Evolutionary conservation across 2,329 filamentous ascomycete genomes (phyloP).

Genomic region (Trichocomaceae sp.): DNA sequence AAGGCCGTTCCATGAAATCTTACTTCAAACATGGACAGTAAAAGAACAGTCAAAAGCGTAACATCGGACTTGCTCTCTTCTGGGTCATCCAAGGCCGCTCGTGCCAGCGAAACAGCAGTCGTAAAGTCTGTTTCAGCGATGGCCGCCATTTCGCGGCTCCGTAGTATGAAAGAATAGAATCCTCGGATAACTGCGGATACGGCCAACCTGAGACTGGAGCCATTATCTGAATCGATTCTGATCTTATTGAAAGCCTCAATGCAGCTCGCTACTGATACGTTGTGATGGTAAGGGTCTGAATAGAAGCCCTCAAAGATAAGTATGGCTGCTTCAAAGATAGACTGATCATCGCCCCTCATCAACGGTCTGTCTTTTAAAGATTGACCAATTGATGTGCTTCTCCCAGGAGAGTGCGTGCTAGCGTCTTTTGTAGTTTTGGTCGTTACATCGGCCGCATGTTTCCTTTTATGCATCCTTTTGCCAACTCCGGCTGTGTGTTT

Average conservation of each 20-base stretch:
- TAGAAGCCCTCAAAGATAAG: background rate
- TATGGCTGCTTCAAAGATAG: background rate
- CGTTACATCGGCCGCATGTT: background rate
- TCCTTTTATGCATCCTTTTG: background rate
- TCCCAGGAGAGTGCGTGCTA: background rate
- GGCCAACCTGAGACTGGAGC: background rate
- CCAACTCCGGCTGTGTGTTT: background rate
- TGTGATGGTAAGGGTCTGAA: background rate
- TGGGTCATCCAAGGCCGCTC: slow-evolving; percentile 4
- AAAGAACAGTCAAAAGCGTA: slow-evolving; percentile 4
- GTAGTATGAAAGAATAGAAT: slow-evolving; percentile 1
- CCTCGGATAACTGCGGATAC: background rate
- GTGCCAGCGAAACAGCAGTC: slow-evolving; percentile 1
- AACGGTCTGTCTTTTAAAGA: background rate
- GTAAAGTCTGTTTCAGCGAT: background rate
- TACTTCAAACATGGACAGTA: slow-evolving; percentile 7
- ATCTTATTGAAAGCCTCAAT: background rate
- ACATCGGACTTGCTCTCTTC: slow-evolving; percentile 3
- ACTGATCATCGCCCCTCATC: background rate
- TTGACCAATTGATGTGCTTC: background rate
- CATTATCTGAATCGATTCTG: background rate
- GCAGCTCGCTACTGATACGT: background rate
- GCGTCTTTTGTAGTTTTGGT: background rate
- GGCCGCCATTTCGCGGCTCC: background rate
- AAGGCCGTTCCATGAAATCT: background rate